Evolutionary conservation across 2,329 filamentous ascomycete genomes (phyloP).

Genomic region (Botrytis tulipae): DNA sequence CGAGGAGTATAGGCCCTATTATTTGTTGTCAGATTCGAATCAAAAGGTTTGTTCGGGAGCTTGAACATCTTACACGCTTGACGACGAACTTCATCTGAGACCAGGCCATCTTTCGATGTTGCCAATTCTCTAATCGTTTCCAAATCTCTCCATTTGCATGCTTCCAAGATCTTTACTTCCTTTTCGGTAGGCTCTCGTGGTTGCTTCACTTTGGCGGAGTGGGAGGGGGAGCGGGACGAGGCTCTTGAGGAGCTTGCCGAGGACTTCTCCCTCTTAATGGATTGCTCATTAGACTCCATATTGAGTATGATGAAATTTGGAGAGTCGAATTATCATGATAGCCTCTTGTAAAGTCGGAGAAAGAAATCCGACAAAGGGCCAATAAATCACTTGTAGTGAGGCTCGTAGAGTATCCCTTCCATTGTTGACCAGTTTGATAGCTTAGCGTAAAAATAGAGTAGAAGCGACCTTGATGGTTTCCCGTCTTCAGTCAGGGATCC

Average conservation of each 20-base stretch:
- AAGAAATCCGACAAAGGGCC: neutral
- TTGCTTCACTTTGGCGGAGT: neutral
- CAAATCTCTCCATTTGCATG: slow-evolving; percentile 59
- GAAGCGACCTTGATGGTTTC: slow-evolving; percentile 13
- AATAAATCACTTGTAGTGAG: neutral
- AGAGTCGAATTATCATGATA: slow-evolving; percentile 29
- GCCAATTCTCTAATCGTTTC: slow-evolving; percentile 57
- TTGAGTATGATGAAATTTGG: slow-evolving; percentile 33
- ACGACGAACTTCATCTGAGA: slow-evolving; percentile 66
- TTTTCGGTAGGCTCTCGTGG: slow-evolving; percentile 37
- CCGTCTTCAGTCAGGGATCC: slow-evolving; percentile 9
- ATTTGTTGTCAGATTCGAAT: slow-evolving; percentile 25
- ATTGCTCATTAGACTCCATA: slow-evolving; percentile 35
- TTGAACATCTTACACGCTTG: slow-evolving; percentile 66
- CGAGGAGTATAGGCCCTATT: slow-evolving; percentile 64
- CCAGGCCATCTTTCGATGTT: slow-evolving; percentile 62
- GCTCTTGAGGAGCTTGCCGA: slow-evolving; percentile 17
- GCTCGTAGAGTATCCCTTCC: neutral
- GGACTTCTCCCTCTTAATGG: slow-evolving; percentile 26
- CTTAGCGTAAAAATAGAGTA: slow-evolving; percentile 9
- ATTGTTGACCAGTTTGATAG: slow-evolving; percentile 3
- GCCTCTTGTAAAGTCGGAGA: slow-evolving; percentile 10
- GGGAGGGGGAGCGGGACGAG: slow-evolving; percentile 19
- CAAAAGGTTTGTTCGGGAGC: neutral
- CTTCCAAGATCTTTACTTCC: slow-evolving; percentile 52